phyloP scores from a whole-genome alignment of 2,329 filamentous ascomycete genomes.

The Pseudogymnoascus sp. region DNA sequence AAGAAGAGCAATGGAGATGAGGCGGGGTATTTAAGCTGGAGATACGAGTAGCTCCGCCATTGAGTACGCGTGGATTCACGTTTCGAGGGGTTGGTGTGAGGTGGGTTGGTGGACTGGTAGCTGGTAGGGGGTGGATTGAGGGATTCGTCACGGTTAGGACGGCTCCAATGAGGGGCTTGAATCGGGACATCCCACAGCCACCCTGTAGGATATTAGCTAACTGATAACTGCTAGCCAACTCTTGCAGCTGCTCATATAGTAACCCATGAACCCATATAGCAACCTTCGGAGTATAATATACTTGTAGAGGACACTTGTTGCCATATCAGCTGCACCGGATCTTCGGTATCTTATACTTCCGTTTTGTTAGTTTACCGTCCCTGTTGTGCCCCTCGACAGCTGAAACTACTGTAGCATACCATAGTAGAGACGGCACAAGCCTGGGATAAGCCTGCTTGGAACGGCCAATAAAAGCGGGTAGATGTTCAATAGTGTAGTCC shows the following conservation, averaged over 20 bases:
- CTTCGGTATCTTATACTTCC: background rate
- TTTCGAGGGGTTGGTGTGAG: background rate
- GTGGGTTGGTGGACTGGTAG: background rate
- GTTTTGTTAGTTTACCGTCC: background rate
- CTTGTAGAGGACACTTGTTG: background rate
- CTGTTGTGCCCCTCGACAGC: background rate
- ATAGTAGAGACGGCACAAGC: too few species aligned
- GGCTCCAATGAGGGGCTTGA: background rate
- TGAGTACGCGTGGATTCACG: conserved; percentile 2
- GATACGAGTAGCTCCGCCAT: background rate
- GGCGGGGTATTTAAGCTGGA: background rate
- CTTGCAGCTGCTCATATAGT: too few species aligned
- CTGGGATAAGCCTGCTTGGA: background rate
- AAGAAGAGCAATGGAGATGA: background rate
- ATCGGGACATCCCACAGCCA: background rate
- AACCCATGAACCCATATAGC: too few species aligned
- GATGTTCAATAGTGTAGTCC: background rate
- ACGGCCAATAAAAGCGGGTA: background rate
- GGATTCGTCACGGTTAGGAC: background rate
- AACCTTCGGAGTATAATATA: background rate
- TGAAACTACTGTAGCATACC: background rate
- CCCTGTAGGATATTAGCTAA: background rate
- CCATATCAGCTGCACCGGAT: background rate
- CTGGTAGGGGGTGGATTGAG: background rate
- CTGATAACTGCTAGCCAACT: background rate